Evolutionary conservation across 345 rosid genomes (phyloP).

Genomic region (Salix caprea): DNA sequence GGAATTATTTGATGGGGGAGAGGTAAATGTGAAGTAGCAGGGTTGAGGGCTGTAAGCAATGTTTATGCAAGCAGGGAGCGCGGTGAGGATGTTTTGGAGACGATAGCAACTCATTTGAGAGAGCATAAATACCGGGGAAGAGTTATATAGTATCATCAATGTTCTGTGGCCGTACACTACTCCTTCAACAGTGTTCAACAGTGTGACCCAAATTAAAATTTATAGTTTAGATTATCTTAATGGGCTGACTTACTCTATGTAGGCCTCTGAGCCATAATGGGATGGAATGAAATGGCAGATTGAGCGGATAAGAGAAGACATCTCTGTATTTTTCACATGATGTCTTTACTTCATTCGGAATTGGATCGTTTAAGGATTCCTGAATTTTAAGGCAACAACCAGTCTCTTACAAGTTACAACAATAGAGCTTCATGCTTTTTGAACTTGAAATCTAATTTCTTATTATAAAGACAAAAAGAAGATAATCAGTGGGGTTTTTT

Average conservation of each 20-base stretch:
- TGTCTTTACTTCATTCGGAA: not conserved
- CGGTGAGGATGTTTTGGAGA: not conserved
- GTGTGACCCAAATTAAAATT: not conserved
- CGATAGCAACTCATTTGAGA: conserved; percentile 1
- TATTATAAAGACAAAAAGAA: not conserved
- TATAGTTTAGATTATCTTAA: too few species aligned
- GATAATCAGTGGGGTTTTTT: not conserved
- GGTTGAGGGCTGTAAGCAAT: not conserved
- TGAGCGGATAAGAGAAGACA: not conserved
- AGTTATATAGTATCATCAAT: not conserved
- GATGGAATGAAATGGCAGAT: not conserved
- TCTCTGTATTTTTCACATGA: not conserved
- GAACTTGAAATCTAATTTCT: not conserved
- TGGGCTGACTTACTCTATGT: not conserved
- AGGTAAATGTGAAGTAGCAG: not conserved
- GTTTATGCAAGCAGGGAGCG: not conserved
- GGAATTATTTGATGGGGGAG: not conserved
- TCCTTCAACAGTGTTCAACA: not conserved
- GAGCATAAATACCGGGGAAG: not conserved
- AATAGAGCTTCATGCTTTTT: not conserved
- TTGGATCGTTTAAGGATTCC: not conserved
- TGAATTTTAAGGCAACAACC: not conserved
- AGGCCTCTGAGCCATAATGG: not conserved
- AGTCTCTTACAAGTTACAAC: not conserved
- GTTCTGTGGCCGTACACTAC: not conserved